A percentile compares a stretch with the other conserved stretches of the same genome.
Evolutionary conservation across 768 basidiomycete species (phyloP).

Genomic region (Brasilioporus rufonigricans): DNA sequence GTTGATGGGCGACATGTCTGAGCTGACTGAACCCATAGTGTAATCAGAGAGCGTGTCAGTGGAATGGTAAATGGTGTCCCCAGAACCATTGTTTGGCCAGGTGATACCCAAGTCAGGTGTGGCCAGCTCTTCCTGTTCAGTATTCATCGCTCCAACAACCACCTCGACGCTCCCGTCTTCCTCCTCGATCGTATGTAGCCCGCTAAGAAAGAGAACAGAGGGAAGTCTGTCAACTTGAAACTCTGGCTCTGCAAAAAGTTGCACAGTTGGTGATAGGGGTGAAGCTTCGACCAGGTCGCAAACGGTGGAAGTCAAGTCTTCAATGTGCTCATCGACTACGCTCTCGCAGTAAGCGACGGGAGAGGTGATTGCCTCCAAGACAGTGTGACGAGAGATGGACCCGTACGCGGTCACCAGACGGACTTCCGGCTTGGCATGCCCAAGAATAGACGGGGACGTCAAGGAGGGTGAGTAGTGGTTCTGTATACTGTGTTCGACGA

Average conservation of each 20-base stretch:
- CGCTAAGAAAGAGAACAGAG: neutral
- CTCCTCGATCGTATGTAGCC: slow-evolving; percentile 4
- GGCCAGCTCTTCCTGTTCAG: neutral
- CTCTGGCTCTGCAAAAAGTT: neutral
- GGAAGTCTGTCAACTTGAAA: neutral
- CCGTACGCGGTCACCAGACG: neutral
- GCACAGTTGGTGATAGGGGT: neutral
- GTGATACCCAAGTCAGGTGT: neutral
- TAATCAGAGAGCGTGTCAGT: slow-evolving; percentile 1
- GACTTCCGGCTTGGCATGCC: neutral
- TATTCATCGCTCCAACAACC: neutral
- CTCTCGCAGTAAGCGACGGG: neutral
- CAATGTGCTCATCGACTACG: neutral
- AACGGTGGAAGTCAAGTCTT: neutral
- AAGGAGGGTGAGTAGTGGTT: neutral
- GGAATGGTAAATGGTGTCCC: slow-evolving; percentile 5
- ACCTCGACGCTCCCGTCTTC: neutral
- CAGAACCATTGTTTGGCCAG: neutral
- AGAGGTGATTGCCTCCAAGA: neutral
- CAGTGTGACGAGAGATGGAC: neutral
- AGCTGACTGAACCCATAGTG: neutral
- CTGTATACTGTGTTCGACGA: neutral
- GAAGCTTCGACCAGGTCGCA: neutral
- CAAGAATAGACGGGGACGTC: neutral
- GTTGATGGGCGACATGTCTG: neutral